Evolutionary conservation across 2,329 filamentous ascomycete genomes (phyloP).

Genomic region (Clonostachys sp.): DNA sequence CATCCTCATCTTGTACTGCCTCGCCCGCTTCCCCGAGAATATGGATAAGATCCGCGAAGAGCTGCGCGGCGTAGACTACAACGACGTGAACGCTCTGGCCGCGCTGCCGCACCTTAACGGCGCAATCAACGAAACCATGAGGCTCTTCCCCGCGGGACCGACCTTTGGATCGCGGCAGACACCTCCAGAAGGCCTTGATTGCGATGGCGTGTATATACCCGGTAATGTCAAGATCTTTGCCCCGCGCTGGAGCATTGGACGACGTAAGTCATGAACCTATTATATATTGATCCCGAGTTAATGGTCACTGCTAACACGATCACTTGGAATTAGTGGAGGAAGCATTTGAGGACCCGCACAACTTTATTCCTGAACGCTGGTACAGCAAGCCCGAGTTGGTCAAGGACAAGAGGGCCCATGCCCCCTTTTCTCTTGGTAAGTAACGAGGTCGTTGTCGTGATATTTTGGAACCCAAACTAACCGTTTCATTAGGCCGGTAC

Average conservation of each 20-base stretch:
- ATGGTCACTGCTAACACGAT: neutral
- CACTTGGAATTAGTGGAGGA: neutral
- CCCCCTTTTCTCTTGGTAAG: neutral
- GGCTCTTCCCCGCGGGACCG: neutral
- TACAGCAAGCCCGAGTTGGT: slow-evolving; percentile 6
- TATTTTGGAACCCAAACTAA: too few relatives aligned
- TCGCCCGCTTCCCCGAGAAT: neutral
- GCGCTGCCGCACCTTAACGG: neutral
- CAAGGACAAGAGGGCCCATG: slow-evolving; percentile 4
- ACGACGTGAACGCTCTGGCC: neutral
- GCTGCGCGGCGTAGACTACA: neutral
- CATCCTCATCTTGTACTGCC: neutral
- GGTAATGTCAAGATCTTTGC: slow-evolving; percentile 10
- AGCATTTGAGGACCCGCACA: neutral
- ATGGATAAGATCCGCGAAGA: neutral
- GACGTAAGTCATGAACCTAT: neutral
- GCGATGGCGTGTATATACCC: slow-evolving; percentile 18
- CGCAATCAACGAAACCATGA: slow-evolving; percentile 1
- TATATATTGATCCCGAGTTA: neutral
- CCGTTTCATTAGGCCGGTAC: too few relatives aligned
- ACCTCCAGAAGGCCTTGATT: slow-evolving; percentile 21
- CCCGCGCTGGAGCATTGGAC: neutral
- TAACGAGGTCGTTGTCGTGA: neutral
- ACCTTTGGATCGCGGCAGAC: slow-evolving; percentile 15
- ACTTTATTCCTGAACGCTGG: slow-evolving; percentile 10